Evolutionary conservation across 2,329 filamentous ascomycete species (phyloP).

Genomic region (Cordyceps tenuipes): DNA sequence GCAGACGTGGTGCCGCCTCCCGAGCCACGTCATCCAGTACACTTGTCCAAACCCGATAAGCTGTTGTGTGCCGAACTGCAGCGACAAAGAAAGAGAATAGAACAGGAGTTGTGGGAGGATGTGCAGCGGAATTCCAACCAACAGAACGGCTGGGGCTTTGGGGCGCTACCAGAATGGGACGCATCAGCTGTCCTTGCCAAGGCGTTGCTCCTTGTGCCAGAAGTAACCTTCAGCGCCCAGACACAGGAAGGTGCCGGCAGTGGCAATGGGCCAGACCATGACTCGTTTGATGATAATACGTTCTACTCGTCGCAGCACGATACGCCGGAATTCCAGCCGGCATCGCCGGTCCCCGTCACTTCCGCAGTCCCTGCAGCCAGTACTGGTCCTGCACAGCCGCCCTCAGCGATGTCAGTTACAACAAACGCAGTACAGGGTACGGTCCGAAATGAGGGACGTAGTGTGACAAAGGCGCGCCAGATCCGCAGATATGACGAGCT

Average conservation of each 20-base stretch:
- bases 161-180: slow-evolving; percentile 58
- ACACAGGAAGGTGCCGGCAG: slow-evolving; percentile 42
- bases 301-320: slow-evolving; percentile 94
- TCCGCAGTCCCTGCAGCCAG: background rate
- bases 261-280: slow-evolving; percentile 57
- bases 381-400: background rate
- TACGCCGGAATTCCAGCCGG: slow-evolving; percentile 52
- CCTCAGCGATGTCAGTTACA: background rate
- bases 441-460: background rate
- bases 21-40: slow-evolving; percentile 56
- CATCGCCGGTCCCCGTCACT: slow-evolving; percentile 30
- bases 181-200: slow-evolving; percentile 64
- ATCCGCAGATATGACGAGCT: slow-evolving; percentile 7
- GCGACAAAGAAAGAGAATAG: slow-evolving; percentile 72
- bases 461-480: background rate
- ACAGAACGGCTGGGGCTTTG: slow-evolving; percentile 39
- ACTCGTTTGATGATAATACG: slow-evolving; percentile 86
- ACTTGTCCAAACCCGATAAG: slow-evolving; percentile 79
- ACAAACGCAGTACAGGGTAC: slow-evolving; percentile 3
- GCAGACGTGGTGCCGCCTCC: background rate
- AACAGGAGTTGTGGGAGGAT: slow-evolving; percentile 69
- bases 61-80: slow-evolving; percentile 74
- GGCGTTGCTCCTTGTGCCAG: slow-evolving; percentile 63
- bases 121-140: slow-evolving; percentile 51
- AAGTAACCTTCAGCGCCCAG: slow-evolving; percentile 51